phyloP scores from a whole-genome alignment of 805 yeast genomes.

The Metschnikowia aberdeeniae region DNA sequence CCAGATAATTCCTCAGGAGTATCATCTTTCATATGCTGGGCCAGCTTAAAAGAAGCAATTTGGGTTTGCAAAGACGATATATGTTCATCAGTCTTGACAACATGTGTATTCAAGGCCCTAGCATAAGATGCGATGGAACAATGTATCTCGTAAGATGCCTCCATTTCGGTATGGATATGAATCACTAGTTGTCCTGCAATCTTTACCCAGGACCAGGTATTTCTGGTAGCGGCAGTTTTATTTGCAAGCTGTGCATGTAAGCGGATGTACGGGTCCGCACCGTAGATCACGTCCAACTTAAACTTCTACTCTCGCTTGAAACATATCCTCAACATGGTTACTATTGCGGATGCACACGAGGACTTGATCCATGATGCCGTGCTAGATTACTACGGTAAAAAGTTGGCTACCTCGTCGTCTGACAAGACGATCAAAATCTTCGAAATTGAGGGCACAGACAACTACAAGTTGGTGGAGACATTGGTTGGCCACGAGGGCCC shows the following conservation, averaged over 20 bases:
- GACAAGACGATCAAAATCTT: constrained; percentile 21
- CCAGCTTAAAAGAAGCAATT: constrained; percentile 7
- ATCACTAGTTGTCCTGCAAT: too few relatives aligned
- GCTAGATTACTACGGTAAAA: constrained; percentile 92
- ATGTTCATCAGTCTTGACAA: constrained; percentile 9
- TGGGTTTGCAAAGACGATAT: constrained; percentile 7
- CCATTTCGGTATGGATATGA: constrained; percentile 1
- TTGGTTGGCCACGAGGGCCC: constrained; percentile 95
- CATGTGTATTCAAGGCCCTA: constrained; percentile 10
- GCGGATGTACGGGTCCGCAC: constrained; percentile 1
- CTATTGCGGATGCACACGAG: constrained; percentile 87
- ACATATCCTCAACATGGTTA: constrained; percentile 47
- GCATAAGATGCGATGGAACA: constrained; percentile 10
- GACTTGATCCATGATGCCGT: constrained; percentile 96
- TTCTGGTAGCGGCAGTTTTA: background rate
- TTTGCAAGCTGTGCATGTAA: background rate
- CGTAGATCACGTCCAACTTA: constrained; percentile 6
- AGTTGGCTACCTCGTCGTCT: constrained; percentile 55
- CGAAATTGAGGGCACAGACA: constrained; percentile 21
- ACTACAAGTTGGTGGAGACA: constrained; percentile 63
- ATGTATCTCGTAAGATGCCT: constrained; percentile 8
- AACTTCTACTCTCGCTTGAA: background rate
- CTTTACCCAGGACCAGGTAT: background rate
- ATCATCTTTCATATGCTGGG: constrained; percentile 7
- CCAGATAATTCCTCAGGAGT: background rate